phyloP scores from a whole-genome alignment of 192 early-diverging fungal genomes.

The Coemansia sp. region DNA sequence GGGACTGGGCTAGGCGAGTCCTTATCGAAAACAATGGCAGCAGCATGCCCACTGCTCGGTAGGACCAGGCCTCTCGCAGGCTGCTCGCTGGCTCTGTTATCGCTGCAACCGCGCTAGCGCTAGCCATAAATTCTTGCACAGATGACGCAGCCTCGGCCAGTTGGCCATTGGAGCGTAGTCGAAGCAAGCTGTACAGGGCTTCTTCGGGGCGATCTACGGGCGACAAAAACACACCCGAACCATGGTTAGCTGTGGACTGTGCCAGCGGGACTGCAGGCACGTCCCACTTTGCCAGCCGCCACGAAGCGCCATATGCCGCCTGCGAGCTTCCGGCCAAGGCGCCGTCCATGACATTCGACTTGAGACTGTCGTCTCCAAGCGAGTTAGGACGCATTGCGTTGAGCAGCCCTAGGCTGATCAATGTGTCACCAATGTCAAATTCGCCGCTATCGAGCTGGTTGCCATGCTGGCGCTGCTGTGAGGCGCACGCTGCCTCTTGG shows the following conservation, averaged over 20 bases:
- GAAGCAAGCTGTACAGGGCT: conserved; percentile 44
- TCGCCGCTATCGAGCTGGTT: background rate
- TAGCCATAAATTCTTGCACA: conserved; percentile 32
- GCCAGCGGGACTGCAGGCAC: conserved; percentile 33
- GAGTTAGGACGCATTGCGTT: conserved; percentile 30
- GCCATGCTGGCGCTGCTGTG: background rate
- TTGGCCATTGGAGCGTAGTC: conserved; percentile 30
- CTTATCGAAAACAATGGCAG: conserved; percentile 33
- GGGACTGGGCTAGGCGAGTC: background rate
- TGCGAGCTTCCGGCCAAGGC: conserved; percentile 7
- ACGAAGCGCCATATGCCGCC: conserved; percentile 45
- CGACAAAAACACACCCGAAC: conserved; percentile 9
- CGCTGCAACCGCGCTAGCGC: conserved; percentile 18
- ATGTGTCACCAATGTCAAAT: conserved; percentile 43
- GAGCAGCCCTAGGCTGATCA: conserved; percentile 46
- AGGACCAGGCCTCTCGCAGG: conserved; percentile 32
- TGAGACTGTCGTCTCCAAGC: background rate
- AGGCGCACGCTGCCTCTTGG: conserved; percentile 34
- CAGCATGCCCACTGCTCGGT: conserved; percentile 34
- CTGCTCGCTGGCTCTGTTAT: conserved; percentile 22
- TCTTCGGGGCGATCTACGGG: conserved; percentile 26
- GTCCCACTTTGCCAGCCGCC: conserved; percentile 54
- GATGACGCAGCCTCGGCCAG: conserved; percentile 15
- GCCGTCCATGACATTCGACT: background rate
- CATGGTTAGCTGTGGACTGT: background rate